These are phyloP conservation scores for Melanomma pulvis-pyrius DNA, from an alignment of 495 filamentous ascomycete genomes.

Conservation along the genomic window DNA sequence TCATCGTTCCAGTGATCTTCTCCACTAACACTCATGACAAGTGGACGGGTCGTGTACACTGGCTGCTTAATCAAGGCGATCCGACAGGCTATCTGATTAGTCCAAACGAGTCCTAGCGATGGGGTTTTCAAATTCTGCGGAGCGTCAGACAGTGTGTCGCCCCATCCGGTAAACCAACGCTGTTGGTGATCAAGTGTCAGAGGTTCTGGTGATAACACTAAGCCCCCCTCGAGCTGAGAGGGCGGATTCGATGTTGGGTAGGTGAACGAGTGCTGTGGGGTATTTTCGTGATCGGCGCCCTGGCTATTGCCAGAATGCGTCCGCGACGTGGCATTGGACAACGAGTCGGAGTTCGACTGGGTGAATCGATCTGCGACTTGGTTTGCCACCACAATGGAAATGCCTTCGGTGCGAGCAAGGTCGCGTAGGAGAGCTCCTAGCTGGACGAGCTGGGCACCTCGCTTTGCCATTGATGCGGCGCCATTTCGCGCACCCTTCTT, in stretches of 20 bases:
- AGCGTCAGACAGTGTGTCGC: slow-evolving; percentile 54
- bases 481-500: slow-evolving; percentile 43
- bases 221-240: slow-evolving; percentile 35
- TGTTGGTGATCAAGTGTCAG: slow-evolving; percentile 86
- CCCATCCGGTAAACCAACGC: slow-evolving; percentile 94
- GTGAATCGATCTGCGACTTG: slow-evolving; percentile 91
- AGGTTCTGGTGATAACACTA: slow-evolving; percentile 51
- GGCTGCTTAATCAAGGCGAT: slow-evolving; percentile 70
- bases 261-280: not conserved
- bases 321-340: slow-evolving; percentile 18
- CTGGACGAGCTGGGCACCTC: slow-evolving; percentile 69
- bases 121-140: slow-evolving; percentile 71
- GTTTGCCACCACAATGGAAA: slow-evolving; percentile 90
- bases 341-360: slow-evolving; percentile 5
- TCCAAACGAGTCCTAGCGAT: slow-evolving; percentile 84
- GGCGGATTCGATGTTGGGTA: slow-evolving; percentile 35
- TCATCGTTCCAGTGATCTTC: slow-evolving; percentile 40
- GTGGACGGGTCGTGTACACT: slow-evolving; percentile 27
- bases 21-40: slow-evolving; percentile 33
- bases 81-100: slow-evolving; percentile 79
- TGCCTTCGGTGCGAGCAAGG: slow-evolving; percentile 67
- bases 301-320: slow-evolving; percentile 34
- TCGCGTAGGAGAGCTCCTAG: slow-evolving; percentile 76
- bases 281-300: slow-evolving; percentile 1
- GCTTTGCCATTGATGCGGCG: slow-evolving; percentile 56